A percentile compares a stretch with the other conserved stretches of the same genome.
Conservation (phyloP, 192 early-diverging fungal genomes). For the Linnemannia hyalina region DNA sequence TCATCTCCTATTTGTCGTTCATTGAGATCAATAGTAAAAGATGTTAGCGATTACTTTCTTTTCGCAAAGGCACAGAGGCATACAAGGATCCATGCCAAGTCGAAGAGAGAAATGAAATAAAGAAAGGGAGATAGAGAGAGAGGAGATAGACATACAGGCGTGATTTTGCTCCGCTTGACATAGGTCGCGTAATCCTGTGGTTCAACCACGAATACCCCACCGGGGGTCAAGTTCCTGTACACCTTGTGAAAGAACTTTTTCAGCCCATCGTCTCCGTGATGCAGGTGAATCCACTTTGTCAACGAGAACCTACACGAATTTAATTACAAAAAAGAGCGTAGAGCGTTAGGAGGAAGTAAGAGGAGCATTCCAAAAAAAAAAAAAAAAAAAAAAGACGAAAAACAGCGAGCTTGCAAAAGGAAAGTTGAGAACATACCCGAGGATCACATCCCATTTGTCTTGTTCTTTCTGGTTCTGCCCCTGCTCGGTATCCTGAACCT, state of each 20-base stretch:
- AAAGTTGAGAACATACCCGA: conserved; percentile 56
- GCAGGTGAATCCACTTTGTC: conserved; percentile 89
- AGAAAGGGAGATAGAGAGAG: not conserved
- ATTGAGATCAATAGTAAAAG: not conserved
- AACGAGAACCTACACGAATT: conserved; percentile 64
- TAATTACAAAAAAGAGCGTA: not conserved
- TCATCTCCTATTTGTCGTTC: conserved; percentile 28
- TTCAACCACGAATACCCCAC: conserved; percentile 80
- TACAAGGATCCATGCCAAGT: not conserved
- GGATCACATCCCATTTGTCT: conserved; percentile 72
- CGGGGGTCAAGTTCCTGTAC: conserved; percentile 64
- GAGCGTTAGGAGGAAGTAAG: too few species aligned
- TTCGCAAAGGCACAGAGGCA: too few species aligned
- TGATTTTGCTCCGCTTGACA: conserved; percentile 59
- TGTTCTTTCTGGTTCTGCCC: conserved; percentile 12
- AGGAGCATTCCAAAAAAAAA: not conserved
- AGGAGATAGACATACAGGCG: conserved; percentile 28
- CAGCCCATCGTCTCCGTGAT: conserved; percentile 78
- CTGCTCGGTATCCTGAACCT: not conserved
- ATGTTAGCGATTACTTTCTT: too few species aligned
- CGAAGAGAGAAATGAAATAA: not conserved
- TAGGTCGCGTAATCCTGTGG: conserved; percentile 74
- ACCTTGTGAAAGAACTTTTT: conserved; percentile 75
- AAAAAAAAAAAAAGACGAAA: not conserved
- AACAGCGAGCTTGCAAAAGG: not conserved